Base-by-base conservation (phyloP, 306 rosid species). In the Quercus bicolor region DNA sequence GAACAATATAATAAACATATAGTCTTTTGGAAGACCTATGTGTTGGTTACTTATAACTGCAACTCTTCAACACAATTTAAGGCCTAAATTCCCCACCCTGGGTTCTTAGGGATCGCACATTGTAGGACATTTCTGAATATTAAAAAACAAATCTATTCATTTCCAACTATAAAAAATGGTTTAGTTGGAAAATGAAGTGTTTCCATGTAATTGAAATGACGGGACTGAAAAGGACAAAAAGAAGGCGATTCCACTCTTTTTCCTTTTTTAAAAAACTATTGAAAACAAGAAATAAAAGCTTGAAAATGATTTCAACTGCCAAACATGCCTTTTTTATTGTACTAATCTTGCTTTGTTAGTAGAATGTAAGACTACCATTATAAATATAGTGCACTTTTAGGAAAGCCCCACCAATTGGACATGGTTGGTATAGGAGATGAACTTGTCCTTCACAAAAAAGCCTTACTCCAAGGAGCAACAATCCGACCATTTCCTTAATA, bases 401-500 rank as follows among this genome's bases (percentile, higher is more conserved):
- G 28, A 18, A 28, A 62, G 69, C 37, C 69, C 37, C 68, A 28
- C 69, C 34, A 14, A 62, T 33, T 62, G 69, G 28, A 62, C 34
- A 13, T 62, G 40, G 73, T 60, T 34, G 65, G 54, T 40, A 59
- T 45, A 72, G 68, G 75, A 79, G 54, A 86, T 76, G 75, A 81
- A 57, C 37, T 68, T 21, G 57, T 69, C 60, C 81, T 70, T 10
- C 66, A 68, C 78, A 65, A 69, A 83, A 75, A 79, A 29, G 70
- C 59, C 55, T 51, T 75, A 77, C 77, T 83, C 85, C 87, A 85
- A 88, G 90, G 79, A 86, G 76, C 77, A 84, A 29, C 79, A 82
- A 88, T 87, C 98, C 89, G 93, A 88, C 94, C 93, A 90, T 75
- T 37, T 83, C 90, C 98, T 76, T 61, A 89, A 92, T 89, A 85